Evolutionary conservation across 805 yeast genomes (phyloP), one percentile per base, ranked within the genome.

Genomic region (Wickerhamomyces chambardii): DNA sequence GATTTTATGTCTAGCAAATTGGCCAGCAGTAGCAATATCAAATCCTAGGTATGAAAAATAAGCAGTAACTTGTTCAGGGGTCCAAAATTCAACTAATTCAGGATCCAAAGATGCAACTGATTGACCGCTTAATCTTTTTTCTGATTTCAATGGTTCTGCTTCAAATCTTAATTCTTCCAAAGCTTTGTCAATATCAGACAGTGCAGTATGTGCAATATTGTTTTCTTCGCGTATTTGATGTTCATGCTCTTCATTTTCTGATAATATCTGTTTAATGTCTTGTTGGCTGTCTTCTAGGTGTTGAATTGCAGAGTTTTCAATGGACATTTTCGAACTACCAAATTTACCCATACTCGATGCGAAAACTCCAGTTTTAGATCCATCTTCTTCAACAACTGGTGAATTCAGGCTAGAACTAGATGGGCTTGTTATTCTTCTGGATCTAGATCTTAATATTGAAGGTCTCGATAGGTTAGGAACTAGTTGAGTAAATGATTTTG

Each of bases 1-100:
- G 39, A 92, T 86, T 48, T 87, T 86, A 58, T 92, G 97, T 46
- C 78, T 74, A 6, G 79, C 76, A 56, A 92, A 92, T 49, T 83
- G 78, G 1, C 82, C 77, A 2, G 94, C 79, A n/a, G 82, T 73
- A 18, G 69, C 73, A 37, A 68, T 56, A 43, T 85, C 95, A 50
- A 85, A 85, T 6, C 92, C 92, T 28, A 77, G 58, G 19, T 66
- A 66, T 2, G 76, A 69, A 50, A 92, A 85, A 56, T 85, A 85
- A 6, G 78, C 70, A 1, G 83, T 71, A 1, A 92, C 97, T 48
- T 92, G 89, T 35, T 75, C 74, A 0, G 97, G 92, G 1, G 85
- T 63, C 99, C 99, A 92, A 9, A 60, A 51, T 28, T 56, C 56
- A 5, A 74, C 84, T 28, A 66, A 61, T 19, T 58, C 49, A 1